Evolutionary conservation across 352 stramenopile genomes (phyloP), one percentile per base, ranked within the genome.

Genomic region (Phytophthora pini): DNA sequence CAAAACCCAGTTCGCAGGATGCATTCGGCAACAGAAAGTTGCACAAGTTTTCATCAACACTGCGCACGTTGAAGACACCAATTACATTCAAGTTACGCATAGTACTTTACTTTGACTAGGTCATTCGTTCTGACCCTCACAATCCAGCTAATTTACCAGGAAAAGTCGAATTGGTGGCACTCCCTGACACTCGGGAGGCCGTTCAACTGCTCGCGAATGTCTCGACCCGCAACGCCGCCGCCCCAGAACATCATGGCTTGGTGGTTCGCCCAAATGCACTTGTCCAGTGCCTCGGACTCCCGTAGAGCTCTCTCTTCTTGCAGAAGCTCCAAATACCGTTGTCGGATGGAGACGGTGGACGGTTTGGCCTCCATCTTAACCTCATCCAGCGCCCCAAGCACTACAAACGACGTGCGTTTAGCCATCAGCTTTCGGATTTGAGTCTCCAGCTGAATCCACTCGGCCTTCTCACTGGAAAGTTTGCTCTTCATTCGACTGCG

Each of bases 91-190:
- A 36, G 31, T 36, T 36, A 36, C 31, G 1, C 31, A n/a, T 10
- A 38, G 17, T 22, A 51, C 45, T 51, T 36, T n/a, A 51, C 26
- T 36, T 6, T 36, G 44, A 34, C 6, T 9, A 36, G 31, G 31
- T 9, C 31, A 36, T 36, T 36, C 31, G 31, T 36, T 36, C 31
- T 36, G 31, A 36, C 31, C 29, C 9, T 36, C 31, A 9, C 8
- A 12, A 12, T 36, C 29, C 31, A 36, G 47, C 49, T 56, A 3
- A 46, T 45, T 27, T 36, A 34, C 71, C 71, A 79, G 7, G 65
- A 49, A 64, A 79, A 79, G 11, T 68, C 43, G 27, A 79, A 71
- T 24, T 44, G 67, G 52, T 70, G 62, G 47, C 62, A 72, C 2
- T 22, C 27, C 12, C 57, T 46, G 12, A 74, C 51, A 51, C 43